phyloP scores from a whole-genome alignment of 345 rosid species.

The Hibiscus mutabilis region DNA sequence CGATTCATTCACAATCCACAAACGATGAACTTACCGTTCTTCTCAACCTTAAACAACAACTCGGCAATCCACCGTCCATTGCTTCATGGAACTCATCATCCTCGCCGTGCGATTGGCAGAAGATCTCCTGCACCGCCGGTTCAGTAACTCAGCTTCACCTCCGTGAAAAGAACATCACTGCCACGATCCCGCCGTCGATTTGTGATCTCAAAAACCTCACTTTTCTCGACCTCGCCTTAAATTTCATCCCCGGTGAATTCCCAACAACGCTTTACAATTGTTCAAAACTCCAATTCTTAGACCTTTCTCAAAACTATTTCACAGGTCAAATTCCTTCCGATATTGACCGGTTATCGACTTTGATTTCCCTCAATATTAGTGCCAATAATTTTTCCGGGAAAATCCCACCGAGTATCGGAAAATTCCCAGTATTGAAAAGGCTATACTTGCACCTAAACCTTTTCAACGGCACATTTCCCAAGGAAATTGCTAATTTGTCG shows the following conservation, averaged over 20 bases:
- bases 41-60: constrained; percentile 39
- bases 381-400: constrained; percentile 62
- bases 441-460: too few relatives aligned
- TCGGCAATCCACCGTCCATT: constrained; percentile 55
- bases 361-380: constrained; percentile 37
- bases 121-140: constrained; percentile 36
- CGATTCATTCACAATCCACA: constrained; percentile 43
- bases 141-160: constrained; percentile 42
- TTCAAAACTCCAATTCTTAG: constrained; percentile 41
- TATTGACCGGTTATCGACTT: constrained; percentile 41
- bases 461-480: not conserved
- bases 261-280: constrained; percentile 57
- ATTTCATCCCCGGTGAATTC: constrained; percentile 53
- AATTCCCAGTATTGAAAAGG: constrained; percentile 34
- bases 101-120: constrained; percentile 62
- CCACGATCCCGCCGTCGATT: constrained; percentile 39
- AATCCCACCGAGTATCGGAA: constrained; percentile 50
- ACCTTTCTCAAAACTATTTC: constrained; percentile 61
- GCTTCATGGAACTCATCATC: constrained; percentile 58
- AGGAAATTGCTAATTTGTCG: not conserved
- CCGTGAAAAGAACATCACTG: constrained; percentile 27
- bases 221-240: constrained; percentile 31
- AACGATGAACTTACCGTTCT: constrained; percentile 36
- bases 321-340: constrained; percentile 60
- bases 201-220: constrained; percentile 62